Conservation (phyloP, 371 early-diverging fungal species). For the Apophysomyces ossiformis region DNA sequence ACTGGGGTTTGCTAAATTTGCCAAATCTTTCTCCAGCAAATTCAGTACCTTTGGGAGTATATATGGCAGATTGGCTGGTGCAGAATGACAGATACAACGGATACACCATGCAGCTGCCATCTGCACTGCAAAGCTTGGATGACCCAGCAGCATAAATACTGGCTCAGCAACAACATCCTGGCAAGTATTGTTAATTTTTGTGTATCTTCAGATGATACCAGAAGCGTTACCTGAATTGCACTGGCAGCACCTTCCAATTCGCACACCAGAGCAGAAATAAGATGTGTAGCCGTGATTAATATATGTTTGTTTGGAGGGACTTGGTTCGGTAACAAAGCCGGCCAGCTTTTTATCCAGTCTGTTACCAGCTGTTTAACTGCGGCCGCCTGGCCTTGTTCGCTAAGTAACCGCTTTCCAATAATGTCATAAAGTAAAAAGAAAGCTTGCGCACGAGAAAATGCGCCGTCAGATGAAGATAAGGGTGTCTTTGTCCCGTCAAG, state of each 20-base stretch:
- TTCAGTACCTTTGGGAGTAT: constrained; percentile 64
- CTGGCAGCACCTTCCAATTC: constrained; percentile 82
- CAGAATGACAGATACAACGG: constrained; percentile 67
- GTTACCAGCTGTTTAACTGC: constrained; percentile 71
- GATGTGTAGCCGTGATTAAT: constrained; percentile 71
- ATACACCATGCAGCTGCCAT: constrained; percentile 78
- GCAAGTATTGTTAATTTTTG: neutral
- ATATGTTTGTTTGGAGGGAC: constrained; percentile 64
- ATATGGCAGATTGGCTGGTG: constrained; percentile 67
- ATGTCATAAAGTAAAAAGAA: constrained; percentile 78
- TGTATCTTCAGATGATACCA: neutral
- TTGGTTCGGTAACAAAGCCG: constrained; percentile 66
- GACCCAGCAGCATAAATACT: constrained; percentile 68
- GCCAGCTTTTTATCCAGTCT: constrained; percentile 74
- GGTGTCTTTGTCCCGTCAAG: constrained; percentile 38
- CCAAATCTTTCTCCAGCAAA: constrained; percentile 64
- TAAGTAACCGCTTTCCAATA: constrained; percentile 70
- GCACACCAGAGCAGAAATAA: constrained; percentile 71
- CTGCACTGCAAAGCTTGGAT: constrained; percentile 77
- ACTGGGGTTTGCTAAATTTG: constrained; percentile 47
- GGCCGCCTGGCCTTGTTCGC: constrained; percentile 80
- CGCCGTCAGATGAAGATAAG: constrained; percentile 56
- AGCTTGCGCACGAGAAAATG: constrained; percentile 69
- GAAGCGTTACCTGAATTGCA: constrained; percentile 60
- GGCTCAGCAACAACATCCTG: constrained; percentile 69